These are phyloP conservation scores for Arachis hypogaea DNA, from an alignment of 306 rosid species.

Conservation along the genomic window DNA sequence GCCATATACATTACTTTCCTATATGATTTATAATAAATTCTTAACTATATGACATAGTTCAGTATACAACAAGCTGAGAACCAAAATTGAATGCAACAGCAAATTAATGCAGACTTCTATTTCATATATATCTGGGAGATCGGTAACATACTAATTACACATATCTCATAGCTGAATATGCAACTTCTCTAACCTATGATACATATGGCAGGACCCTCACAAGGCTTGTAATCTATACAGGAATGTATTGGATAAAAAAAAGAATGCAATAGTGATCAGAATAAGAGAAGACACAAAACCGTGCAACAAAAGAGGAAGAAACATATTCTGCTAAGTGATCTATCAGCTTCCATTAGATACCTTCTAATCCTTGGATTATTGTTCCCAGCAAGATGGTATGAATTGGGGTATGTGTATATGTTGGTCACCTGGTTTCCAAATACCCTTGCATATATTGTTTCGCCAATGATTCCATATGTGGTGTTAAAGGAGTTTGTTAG, in stretches of 20 bases:
- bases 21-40: not conserved
- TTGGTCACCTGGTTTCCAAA: slow-evolving; percentile 71
- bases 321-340: slow-evolving; percentile 72
- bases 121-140: slow-evolving; percentile 19
- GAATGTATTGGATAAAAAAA: slow-evolving; percentile 14
- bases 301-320: slow-evolving; percentile 77
- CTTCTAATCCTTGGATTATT: slow-evolving; percentile 71
- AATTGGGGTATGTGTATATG: slow-evolving; percentile 59
- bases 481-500: slow-evolving; percentile 50
- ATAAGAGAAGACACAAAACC: slow-evolving; percentile 69
- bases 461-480: slow-evolving; percentile 61
- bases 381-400: slow-evolving; percentile 55
- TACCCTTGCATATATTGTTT: slow-evolving; percentile 71
- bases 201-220: slow-evolving; percentile 35
- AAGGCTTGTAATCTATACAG: slow-evolving; percentile 45
- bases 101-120: slow-evolving; percentile 21
- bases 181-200: slow-evolving; percentile 29
- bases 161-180: slow-evolving; percentile 36
- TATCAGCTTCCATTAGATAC: slow-evolving; percentile 67
- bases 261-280: slow-evolving; percentile 43
- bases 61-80: slow-evolving; percentile 21
- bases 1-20: not conserved
- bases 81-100: slow-evolving; percentile 10
- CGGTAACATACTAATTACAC: slow-evolving; percentile 33
- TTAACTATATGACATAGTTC: slow-evolving; percentile 2